phyloP scores from a whole-genome alignment of 495 filamentous ascomycete genomes.

The Tuber aestivum region DNA sequence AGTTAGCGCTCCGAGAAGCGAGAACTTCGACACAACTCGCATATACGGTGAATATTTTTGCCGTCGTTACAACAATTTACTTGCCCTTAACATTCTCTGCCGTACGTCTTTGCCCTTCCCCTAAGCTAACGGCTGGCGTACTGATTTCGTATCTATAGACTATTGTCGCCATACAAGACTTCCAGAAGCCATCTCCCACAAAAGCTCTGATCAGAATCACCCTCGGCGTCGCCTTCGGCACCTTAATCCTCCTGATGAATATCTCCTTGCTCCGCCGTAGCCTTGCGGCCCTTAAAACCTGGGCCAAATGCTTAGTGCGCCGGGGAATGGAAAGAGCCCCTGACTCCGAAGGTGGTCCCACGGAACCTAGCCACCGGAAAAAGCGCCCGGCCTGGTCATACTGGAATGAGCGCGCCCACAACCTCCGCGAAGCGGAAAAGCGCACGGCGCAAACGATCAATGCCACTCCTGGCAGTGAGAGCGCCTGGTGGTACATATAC shows the following conservation, averaged over 20 bases:
- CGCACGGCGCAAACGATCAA: background rate
- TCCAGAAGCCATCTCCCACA: background rate
- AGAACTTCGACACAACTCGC: conserved; percentile 7
- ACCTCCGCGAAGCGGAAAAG: background rate
- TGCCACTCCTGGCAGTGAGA: background rate
- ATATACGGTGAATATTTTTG: background rate
- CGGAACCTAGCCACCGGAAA: background rate
- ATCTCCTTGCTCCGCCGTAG: background rate
- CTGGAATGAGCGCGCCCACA: background rate
- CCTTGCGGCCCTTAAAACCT: background rate
- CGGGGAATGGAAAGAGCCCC: background rate
- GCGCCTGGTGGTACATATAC: background rate
- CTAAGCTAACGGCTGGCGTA: background rate
- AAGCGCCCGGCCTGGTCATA: background rate
- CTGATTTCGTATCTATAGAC: background rate
- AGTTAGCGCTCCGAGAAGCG: background rate
- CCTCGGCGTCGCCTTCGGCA: background rate
- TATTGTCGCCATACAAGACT: background rate
- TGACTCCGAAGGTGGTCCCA: background rate
- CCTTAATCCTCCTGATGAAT: background rate
- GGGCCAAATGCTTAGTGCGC: background rate
- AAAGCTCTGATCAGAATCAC: background rate
- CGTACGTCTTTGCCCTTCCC: background rate
- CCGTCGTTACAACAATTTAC: background rate
- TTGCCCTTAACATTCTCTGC: conserved; percentile 2